A percentile compares a stretch with the other conserved stretches of the same genome.
Evolutionary conservation across 805 yeast genomes (phyloP).

Genomic region (Candida nanaspora): DNA sequence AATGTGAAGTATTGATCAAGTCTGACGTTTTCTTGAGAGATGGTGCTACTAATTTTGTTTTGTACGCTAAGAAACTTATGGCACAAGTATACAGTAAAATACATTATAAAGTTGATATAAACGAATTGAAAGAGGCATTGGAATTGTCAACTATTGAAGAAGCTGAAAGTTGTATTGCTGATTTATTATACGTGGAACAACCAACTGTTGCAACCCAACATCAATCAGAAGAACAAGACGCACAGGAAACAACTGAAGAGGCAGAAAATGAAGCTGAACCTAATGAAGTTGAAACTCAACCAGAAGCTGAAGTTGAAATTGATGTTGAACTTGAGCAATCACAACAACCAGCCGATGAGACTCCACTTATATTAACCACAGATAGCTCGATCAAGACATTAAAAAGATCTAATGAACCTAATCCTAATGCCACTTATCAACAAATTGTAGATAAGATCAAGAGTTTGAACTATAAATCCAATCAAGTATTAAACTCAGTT

Average conservation of each 20-base stretch:
- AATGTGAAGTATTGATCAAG: conserved; percentile 39
- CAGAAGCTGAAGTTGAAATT: neutral
- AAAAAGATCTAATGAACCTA: conserved; percentile 1
- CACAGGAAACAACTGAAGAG: neutral
- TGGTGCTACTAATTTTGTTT: conserved; percentile 33
- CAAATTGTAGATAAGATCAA: conserved; percentile 65
- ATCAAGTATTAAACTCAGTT: conserved; percentile 45
- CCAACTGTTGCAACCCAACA: neutral
- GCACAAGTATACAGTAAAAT: conserved; percentile 46
- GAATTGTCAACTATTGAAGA: conserved; percentile 28
- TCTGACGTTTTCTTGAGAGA: conserved; percentile 51
- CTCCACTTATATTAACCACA: neutral
- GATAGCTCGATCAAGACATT: neutral
- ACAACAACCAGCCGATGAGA: neutral
- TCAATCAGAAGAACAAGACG: conserved; percentile 1
- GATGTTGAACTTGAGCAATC: neutral
- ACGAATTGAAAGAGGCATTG: conserved; percentile 11
- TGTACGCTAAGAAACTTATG: conserved; percentile 41
- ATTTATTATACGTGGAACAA: conserved; percentile 25
- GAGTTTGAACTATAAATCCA: conserved; percentile 52
- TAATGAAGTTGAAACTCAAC: neutral
- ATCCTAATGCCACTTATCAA: conserved; percentile 47
- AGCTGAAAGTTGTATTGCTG: conserved; percentile 45
- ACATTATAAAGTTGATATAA: conserved; percentile 32
- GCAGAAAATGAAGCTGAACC: neutral